Evolutionary conservation across 192 early-diverging fungal genomes (phyloP), one percentile per base, ranked within the genome.

Genomic region (Backusella parvicylindrica): DNA sequence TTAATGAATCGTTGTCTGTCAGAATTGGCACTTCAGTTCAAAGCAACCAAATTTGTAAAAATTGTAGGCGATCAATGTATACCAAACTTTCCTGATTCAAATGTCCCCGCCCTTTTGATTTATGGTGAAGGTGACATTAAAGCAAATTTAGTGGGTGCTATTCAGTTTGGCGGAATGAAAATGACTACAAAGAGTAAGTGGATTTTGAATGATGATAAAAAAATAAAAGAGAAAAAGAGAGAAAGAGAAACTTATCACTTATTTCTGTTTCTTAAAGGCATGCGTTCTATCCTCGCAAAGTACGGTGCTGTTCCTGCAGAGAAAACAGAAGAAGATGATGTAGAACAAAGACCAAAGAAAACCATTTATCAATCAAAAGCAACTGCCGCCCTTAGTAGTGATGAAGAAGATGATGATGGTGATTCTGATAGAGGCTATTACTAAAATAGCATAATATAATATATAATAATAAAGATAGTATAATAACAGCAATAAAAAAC

Each of bases 41-140:
- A 89, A 30, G 87, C 94, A 5, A 94, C 92, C 70, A 99, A 99
- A 86, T 99, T 99, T 84, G 72, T 94, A 56, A 97, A 97, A 77
- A 98, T 98, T 75, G 85, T 95, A 26, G 94, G 91, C 11, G 93
- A 95, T 73, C 94, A 96, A 75, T 97, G 96, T 84, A 97, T 99
- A 75, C 92, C 91, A 41, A 94, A 96, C 73, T 99, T 97, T 76
- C 98, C 98, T 2, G 98, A 99, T 79, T 82, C 79, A 31, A 94
- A 94, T 78, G 71, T 95, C 68, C 95, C 93, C 8, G 98, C 98
- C 0, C 78, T 99, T n/a, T 79, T 99, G 64, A 87, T 99, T 64
- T 99, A 98, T 81, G 90, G 90, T 15, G 79, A 94, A 6, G 94
- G 96, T 31, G 97, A 99, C 71, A 84, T 98, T 67, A 88, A 87